phyloP scores from a whole-genome alignment of 192 early-diverging fungal genomes.

The Backusella liffmaniae region DNA sequence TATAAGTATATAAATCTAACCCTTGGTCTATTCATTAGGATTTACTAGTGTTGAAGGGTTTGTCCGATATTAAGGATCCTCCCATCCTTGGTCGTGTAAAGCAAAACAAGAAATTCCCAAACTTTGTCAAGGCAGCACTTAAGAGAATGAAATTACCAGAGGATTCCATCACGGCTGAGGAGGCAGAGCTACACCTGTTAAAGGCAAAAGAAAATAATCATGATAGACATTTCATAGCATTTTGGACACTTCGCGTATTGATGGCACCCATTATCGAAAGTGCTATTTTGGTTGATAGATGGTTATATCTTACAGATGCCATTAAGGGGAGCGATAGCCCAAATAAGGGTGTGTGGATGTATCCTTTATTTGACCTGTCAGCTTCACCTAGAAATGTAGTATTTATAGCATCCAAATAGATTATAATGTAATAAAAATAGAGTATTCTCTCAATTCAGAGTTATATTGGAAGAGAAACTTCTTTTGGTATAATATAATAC shows the following conservation, averaged over 20 bases:
- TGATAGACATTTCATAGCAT: constrained; percentile 64
- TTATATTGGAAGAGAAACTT: too few species aligned
- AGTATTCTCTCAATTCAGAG: too few species aligned
- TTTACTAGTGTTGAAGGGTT: neutral
- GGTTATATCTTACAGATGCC: constrained; percentile 58
- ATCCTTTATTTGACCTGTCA: constrained; percentile 63
- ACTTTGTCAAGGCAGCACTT: constrained; percentile 50
- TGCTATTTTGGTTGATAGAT: constrained; percentile 78
- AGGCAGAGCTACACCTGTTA: constrained; percentile 42
- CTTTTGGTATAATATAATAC: too few species aligned
- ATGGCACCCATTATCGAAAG: constrained; percentile 74
- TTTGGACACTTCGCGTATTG: constrained; percentile 82
- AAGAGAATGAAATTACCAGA: constrained; percentile 18
- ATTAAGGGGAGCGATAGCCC: constrained; percentile 12
- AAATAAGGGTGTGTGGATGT: constrained; percentile 41
- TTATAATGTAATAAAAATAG: too few species aligned
- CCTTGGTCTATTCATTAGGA: neutral
- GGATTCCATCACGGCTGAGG: constrained; percentile 38
- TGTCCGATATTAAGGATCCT: constrained; percentile 1
- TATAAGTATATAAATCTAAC: neutral
- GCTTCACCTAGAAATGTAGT: constrained; percentile 67
- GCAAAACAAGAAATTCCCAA: constrained; percentile 3
- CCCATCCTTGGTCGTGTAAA: constrained; percentile 7
- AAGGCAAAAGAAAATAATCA: constrained; percentile 35
- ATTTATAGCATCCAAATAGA: constrained; percentile 43